Base-by-base conservation (phyloP, 305 asterid species). In the Fraxinus velutina region DNA sequence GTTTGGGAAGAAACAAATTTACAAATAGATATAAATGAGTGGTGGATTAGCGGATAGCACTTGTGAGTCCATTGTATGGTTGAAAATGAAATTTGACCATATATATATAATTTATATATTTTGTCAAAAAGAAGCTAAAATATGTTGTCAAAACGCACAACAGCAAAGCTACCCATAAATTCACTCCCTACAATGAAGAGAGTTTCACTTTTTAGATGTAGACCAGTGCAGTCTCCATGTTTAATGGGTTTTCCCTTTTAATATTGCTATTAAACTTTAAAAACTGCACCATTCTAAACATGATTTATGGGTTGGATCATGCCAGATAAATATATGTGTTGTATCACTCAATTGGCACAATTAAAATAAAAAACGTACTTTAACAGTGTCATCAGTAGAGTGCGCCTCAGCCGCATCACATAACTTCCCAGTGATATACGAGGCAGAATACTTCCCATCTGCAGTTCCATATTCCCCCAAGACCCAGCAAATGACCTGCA, bases 401-500 rank as follows among this genome's bases (percentile, higher is more conserved):
- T 96, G 96, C 60, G 97, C 97, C 88, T 94, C 99, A 62, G 98
- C 97, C 77, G 87, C 90, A 81, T 94, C 98, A 86, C 94, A 90
- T 86, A 96, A 89, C 88, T 94, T 96, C 79, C 99, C 98, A 77
- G 90, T 91, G 78, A 94, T 91, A 88, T 96, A 93, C 64, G 98
- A 91, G 80, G 99, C 97, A 80, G 98, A 92, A 86, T 92, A 90
- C 83, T 92, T 96, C 78, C 97, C 97, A 88, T 90, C 97, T 79
- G 93, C 96, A 83, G 97, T 92, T 83, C 98, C 98, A 86, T 94
- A 93, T 91, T 96, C 99, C 73, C 99, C 99, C 85, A 94, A 83
- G 81, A 96, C 98, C 99, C 98, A 96, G 83, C 99, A 96, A 85
- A 96, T 96, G 79, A 96, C 97, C 99, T 96, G 88, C 9, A 27